phyloP scores from a whole-genome alignment of 176 grass and related monocot species.

The Saccharum spontaneum region DNA sequence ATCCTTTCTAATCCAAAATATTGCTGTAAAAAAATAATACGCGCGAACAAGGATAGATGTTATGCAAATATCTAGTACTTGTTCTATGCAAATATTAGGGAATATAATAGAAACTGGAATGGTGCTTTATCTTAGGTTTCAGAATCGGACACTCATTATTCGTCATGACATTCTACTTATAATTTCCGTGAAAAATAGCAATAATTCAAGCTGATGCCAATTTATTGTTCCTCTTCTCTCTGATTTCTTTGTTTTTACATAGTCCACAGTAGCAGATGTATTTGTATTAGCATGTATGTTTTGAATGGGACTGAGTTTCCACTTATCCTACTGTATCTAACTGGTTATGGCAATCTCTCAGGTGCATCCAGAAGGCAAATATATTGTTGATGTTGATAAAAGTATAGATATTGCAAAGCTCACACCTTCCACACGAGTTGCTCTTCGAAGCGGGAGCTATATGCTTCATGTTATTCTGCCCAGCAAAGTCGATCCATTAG shows the following conservation, averaged over 20 bases:
- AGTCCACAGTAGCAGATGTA: neutral
- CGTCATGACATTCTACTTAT: neutral
- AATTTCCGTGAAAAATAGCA: neutral
- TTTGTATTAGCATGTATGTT: neutral
- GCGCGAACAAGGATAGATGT: neutral
- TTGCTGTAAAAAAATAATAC: neutral
- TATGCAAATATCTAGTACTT: neutral
- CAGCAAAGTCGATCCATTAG: constrained; percentile 90
- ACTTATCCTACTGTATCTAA: constrained; percentile 13
- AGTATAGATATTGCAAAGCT: constrained; percentile 88
- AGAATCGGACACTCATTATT: neutral
- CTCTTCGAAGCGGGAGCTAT: constrained; percentile 84
- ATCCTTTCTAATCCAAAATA: neutral
- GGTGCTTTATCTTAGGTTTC: constrained; percentile 7
- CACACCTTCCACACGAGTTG: constrained; percentile 85
- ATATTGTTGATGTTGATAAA: constrained; percentile 83
- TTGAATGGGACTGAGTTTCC: neutral
- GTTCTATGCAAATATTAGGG: neutral
- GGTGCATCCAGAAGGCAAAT: constrained; percentile 96
- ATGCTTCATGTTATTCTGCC: constrained; percentile 81
- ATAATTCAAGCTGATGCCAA: neutral
- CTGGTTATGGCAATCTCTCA: constrained; percentile 28
- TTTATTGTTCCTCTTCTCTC: neutral
- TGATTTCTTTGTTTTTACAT: neutral
- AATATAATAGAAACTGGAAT: neutral